Percentiles rank a stretch among this genome's conserved stretches.
Evolutionary conservation across 257 asterid species (phyloP).

Genomic region (Ilex asprella): DNA sequence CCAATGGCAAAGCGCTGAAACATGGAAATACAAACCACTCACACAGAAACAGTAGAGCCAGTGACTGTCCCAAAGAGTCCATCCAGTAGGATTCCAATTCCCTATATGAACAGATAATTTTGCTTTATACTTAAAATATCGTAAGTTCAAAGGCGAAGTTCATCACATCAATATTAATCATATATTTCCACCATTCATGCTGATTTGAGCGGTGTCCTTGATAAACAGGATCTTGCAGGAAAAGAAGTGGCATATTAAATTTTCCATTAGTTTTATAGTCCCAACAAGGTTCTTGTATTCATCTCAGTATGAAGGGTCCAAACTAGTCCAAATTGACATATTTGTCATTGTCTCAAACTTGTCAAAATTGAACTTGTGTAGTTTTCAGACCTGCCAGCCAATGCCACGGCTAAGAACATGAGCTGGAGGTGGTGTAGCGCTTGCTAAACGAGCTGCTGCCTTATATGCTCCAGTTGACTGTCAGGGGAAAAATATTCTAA

Average conservation of each 20-base stretch:
- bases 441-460: conserved; percentile 94
- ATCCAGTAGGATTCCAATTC: conserved; percentile 77
- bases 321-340: no score
- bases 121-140: no score
- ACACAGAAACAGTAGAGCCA: conserved; percentile 92
- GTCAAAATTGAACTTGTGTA: neutral
- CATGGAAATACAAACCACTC: conserved; percentile 26
- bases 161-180: no score
- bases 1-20: neutral
- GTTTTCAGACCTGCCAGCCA: conserved; percentile 86
- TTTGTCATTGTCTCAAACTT: no score
- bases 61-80: conserved; percentile 87
- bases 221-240: no score
- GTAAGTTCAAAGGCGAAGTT: no score
- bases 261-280: no score
- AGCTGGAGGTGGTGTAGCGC: conserved; percentile 98
- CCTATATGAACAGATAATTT: conserved; percentile 28
- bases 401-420: conserved; percentile 98
- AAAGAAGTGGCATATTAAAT: no score
- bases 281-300: no score
- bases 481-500: conserved; percentile 7
- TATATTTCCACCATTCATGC: no score
- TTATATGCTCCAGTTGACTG: conserved; percentile 98
- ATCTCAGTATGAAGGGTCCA: no score
- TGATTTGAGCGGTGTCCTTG: no score